These are phyloP conservation scores for Ustilago bromivora DNA, from an alignment of 1,284 basidiomycete genomes.

Conservation along the genomic window DNA sequence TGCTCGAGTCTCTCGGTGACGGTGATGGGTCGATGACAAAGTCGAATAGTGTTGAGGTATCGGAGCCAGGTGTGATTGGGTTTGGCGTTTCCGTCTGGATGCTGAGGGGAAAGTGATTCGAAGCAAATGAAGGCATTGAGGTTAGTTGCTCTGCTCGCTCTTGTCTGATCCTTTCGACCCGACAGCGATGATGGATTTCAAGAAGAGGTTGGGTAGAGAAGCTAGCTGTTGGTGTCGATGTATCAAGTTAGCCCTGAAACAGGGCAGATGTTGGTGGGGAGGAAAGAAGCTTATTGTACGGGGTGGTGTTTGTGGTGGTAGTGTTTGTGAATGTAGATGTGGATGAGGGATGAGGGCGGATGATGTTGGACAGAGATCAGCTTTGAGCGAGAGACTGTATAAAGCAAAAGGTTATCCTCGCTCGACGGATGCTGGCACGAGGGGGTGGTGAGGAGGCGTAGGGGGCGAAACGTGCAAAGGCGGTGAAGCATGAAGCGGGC, in stretches of 20 bases:
- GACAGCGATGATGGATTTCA: neutral
- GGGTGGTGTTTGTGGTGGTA: neutral
- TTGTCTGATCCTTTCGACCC: conserved; percentile 22
- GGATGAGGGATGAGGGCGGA: too few species aligned
- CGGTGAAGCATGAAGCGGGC: conserved; percentile 12
- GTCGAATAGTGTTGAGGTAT: conserved; percentile 39
- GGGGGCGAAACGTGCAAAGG: conserved; percentile 3
- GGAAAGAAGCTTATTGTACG: neutral
- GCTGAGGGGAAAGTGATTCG: conserved; percentile 12
- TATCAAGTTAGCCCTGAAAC: neutral
- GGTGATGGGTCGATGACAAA: conserved; percentile 23
- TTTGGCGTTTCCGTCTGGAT: conserved; percentile 23
- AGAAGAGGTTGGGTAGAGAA: neutral
- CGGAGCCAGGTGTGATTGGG: conserved; percentile 43
- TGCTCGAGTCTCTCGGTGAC: conserved; percentile 9
- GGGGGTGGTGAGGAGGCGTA: neutral
- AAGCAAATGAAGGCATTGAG: conserved; percentile 29
- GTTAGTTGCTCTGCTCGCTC: conserved; percentile 19
- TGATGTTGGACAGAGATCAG: too few species aligned
- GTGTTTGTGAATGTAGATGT: too few species aligned
- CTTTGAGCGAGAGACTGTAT: too few species aligned
- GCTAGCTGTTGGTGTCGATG: neutral
- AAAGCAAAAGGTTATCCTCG: too few species aligned
- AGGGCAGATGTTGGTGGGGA: neutral
- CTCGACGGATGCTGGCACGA: neutral